Evolutionary conservation across 2,329 filamentous ascomycete genomes (phyloP).

Genomic region (Talaromyces sp.): DNA sequence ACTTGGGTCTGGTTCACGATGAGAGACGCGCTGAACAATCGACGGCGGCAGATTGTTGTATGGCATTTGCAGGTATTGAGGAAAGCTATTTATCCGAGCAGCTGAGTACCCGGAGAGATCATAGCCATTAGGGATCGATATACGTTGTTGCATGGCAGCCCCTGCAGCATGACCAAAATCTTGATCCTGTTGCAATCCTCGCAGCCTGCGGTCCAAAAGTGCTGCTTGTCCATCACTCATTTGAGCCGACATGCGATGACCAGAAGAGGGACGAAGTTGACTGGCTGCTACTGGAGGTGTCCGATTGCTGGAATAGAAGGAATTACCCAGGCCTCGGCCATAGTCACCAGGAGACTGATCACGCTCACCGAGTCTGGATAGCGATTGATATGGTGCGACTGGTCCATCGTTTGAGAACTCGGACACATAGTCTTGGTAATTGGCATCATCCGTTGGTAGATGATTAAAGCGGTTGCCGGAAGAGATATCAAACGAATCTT

Average conservation of each 20-base stretch:
- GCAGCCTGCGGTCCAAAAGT: conserved; percentile 49
- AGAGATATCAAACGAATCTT: conserved; percentile 46
- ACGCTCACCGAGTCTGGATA: conserved; percentile 43
- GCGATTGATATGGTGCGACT: conserved; percentile 34
- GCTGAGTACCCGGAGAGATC: conserved; percentile 34
- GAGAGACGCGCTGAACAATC: conserved; percentile 41
- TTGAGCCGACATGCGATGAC: conserved; percentile 36
- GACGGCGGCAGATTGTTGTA: conserved; percentile 30
- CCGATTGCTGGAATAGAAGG: conserved; percentile 46
- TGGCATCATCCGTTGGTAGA: conserved; percentile 26
- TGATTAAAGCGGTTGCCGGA: conserved; percentile 40
- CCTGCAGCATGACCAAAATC: conserved; percentile 29
- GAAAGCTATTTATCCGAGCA: conserved; percentile 33
- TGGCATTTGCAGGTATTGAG: conserved; percentile 37
- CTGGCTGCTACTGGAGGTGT: conserved; percentile 38
- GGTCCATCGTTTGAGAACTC: conserved; percentile 32
- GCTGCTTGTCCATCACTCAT: conserved; percentile 43
- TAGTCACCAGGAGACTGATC: conserved; percentile 47
- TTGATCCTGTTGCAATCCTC: conserved; percentile 46
- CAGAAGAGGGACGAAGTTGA: conserved; percentile 45
- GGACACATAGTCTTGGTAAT: conserved; percentile 29
- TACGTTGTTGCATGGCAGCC: conserved; percentile 29
- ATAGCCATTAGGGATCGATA: conserved; percentile 31
- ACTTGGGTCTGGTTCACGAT: conserved; percentile 57
- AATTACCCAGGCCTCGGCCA: conserved; percentile 41